Evolutionary conservation across 306 rosid genomes (phyloP).

Genomic region (Prosopis cineraria): DNA sequence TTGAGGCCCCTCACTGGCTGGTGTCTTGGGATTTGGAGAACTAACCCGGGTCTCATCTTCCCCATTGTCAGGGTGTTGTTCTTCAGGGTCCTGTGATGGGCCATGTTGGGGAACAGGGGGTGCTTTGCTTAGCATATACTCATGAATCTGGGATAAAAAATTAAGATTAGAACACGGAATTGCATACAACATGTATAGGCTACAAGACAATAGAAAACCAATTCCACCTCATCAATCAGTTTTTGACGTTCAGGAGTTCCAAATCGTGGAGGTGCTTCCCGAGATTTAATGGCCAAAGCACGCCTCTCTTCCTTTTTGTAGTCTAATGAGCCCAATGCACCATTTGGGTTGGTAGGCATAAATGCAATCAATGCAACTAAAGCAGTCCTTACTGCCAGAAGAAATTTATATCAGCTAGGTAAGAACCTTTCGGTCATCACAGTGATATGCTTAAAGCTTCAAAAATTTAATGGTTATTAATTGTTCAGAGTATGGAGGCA

Average conservation of each 20-base stretch:
- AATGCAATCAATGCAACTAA: conserved; percentile 93
- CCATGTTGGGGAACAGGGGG: conserved; percentile 61
- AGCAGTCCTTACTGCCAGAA: conserved; percentile 89
- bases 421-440: conserved; percentile 7
- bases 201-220: conserved; percentile 1
- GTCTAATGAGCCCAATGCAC: conserved; percentile 92
- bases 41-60: conserved; percentile 41
- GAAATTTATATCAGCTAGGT: conserved; percentile 28
- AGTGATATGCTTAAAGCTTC: conserved; percentile 8
- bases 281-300: conserved; percentile 82
- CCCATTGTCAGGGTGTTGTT: conserved; percentile 42
- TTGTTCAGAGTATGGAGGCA: neutral
- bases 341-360: conserved; percentile 96
- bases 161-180: neutral
- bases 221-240: conserved; percentile 63
- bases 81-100: conserved; percentile 54
- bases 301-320: conserved; percentile 93
- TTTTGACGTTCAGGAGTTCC: conserved; percentile 89
- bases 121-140: conserved; percentile 80
- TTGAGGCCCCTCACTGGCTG: conserved; percentile 40
- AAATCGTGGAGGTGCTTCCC: conserved; percentile 71
- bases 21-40: conserved; percentile 45
- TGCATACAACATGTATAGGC: neutral
- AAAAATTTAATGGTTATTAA: neutral
- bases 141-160: conserved; percentile 67